These are phyloP conservation scores for Nemania serpens DNA, from an alignment of 2,329 filamentous ascomycete species.

Conservation along the genomic window DNA sequence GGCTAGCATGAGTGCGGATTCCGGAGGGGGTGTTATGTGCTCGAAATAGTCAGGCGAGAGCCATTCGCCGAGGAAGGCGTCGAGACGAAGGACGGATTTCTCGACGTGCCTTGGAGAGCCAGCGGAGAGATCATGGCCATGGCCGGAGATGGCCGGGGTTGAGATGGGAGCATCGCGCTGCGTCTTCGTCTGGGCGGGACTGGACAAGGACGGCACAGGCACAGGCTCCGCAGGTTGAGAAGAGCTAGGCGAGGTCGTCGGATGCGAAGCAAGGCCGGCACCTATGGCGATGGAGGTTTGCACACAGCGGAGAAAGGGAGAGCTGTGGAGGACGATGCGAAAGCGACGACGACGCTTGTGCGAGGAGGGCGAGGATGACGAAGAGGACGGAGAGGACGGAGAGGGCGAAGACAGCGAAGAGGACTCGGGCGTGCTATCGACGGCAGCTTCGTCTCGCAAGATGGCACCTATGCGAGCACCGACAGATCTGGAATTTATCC, in stretches of 20 bases:
- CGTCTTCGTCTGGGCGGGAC: constrained; percentile 26
- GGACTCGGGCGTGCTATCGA: constrained; percentile 38
- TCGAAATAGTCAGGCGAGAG: constrained; percentile 92
- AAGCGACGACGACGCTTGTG: constrained; percentile 67
- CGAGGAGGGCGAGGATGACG: constrained; percentile 7
- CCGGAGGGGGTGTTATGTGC: constrained; percentile 85
- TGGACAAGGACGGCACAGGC: constrained; percentile 28
- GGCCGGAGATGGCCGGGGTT: not conserved
- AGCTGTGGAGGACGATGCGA: constrained; percentile 85
- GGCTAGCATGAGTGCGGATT: constrained; percentile 84
- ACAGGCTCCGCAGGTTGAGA: constrained; percentile 35
- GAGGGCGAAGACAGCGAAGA: not conserved
- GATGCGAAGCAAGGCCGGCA: constrained; percentile 76
- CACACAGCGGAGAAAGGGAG: constrained; percentile 90
- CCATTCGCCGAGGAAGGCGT: constrained; percentile 96
- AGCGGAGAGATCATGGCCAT: constrained; percentile 27
- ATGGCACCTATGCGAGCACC: constrained; percentile 84
- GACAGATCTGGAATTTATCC: constrained; percentile 82
- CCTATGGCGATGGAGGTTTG: constrained; percentile 90
- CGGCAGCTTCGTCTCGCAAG: constrained; percentile 51
- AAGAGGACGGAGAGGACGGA: too few relatives aligned
- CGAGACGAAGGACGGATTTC: constrained; percentile 74
- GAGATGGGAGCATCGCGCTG: constrained; percentile 26
- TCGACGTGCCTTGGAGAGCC: constrained; percentile 42
- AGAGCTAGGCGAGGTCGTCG: constrained; percentile 39